Evolutionary conservation across 1,284 basidiomycete genomes (phyloP), one percentile per base, ranked within the genome.

Genomic region (Gastroboletus turbinatus): DNA sequence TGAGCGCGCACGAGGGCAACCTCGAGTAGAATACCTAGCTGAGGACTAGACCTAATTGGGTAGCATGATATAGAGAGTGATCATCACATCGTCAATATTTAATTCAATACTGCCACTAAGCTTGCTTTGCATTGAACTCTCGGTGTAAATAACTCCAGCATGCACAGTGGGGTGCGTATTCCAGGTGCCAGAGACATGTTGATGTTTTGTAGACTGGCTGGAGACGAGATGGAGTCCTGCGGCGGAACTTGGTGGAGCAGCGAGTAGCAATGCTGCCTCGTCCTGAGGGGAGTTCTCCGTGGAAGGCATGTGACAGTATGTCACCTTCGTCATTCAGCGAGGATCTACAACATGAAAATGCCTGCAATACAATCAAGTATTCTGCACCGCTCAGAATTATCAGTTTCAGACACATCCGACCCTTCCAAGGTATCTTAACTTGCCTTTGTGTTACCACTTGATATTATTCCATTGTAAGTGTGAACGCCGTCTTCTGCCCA

Each of bases 401-500:
- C 46, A 23, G 29, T 53, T 38, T 45, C 39, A 27, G 46, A 32
- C 42, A 29, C 44, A 46, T 21, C 43, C 53, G 40, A 58, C 30
- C 10, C 35, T 47, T 49, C 30, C 30, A 9, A 40, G 45, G 40
- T 11, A 33, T 32, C 39, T 36, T 30, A 5, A 39, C 38, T 33
- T 39, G 50, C 19, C 32, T 23, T 52, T 32, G 33, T 50, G 45
- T 27, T n/a, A 46, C 25, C 23, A 53, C 44, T 21, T 56, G 49
- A 44, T 38, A 29, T 58, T 45, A 43, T 33, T 35, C 21, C 52
- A 40, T 39, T 50, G 30, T 14, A 11, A 21, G 36, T 42, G 68
- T 67, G 64, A 68, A 67, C 64, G 63, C 65, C 60, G 60, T 65
- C 50, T 49, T 52, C 23, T 43, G 46, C 19, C 27, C 21, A 50